phyloP scores from a whole-genome alignment of 306 rosid genomes.

The Inga leiocalycina region DNA sequence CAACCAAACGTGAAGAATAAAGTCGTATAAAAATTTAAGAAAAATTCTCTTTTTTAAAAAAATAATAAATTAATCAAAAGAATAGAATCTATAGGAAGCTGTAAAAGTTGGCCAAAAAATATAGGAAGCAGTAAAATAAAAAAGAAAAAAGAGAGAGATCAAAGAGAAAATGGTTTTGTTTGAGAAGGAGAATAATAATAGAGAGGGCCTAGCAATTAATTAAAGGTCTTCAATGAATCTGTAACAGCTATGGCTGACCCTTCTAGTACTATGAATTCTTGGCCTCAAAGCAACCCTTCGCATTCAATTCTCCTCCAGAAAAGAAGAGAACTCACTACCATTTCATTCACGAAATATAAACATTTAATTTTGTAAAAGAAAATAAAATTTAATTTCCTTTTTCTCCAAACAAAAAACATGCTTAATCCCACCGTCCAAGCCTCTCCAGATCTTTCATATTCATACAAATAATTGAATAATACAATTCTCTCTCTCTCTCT shows the following conservation, averaged over 20 bases:
- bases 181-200: conserved; percentile 40
- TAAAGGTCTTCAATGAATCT: conserved; percentile 74
- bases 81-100: background rate
- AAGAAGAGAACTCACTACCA: background rate
- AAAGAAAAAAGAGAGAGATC: too few species aligned
- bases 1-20: background rate
- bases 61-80: too few species aligned
- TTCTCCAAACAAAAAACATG: background rate
- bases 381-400: background rate
- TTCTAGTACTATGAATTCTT: conserved; percentile 70
- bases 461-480: background rate
- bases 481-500: too few species aligned
- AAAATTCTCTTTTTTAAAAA: too few species aligned
- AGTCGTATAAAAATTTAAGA: too few species aligned
- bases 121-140: too few species aligned
- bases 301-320: conserved; percentile 61
- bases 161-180: background rate
- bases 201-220: conserved; percentile 63
- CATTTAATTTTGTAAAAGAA: background rate
- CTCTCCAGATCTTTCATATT: background rate
- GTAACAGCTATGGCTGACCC: conserved; percentile 54
- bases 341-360: conserved; percentile 27
- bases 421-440: background rate
- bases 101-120: conserved; percentile 28
- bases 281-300: conserved; percentile 47